Base-by-base conservation (phyloP, 176 grass and related monocot genomes). In the Musa schizocarpa region DNA sequence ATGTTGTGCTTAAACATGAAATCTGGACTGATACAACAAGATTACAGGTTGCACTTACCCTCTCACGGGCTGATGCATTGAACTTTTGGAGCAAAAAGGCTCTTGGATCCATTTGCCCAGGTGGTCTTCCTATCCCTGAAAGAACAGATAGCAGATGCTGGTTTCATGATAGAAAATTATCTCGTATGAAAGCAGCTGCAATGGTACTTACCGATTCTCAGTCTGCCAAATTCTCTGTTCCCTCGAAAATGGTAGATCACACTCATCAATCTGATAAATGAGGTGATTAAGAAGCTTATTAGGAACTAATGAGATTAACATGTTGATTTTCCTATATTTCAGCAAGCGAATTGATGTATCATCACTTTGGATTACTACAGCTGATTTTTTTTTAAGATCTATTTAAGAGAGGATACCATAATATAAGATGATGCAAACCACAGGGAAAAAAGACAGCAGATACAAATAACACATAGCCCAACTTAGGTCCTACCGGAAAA, bases 41-140 rank as follows among this genome's bases (percentile, higher is more conserved):
- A 50, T 71, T 75, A 34, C 53, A 13, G 14, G 24, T 68, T 50
- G 58, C 63, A 64, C 73, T 80, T 89, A 98, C 88, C 86, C 78
- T 78, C 88, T 87, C 88, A 65, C 86, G 84, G 19, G 83, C 82
- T 72, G 65, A 84, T 74, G 76, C 87, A 66, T 87, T 93, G 68
- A 98, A 98, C 64, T 86, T 92, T 73, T 98, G 88, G 76, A 98
- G 88, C 73, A 85, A 80, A 87, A 98, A 98, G 65, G 94, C 88
- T 69, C 87, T 98, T 9, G 88, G 94, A 76, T 98, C 94, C 94
- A 98, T 98, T 81, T 91, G 86, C 52, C 90, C 88, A 74, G 90
- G 82, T 52, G 88, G 90, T 50, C 86, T 78, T 75, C 94, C 88
- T 63, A 93, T 91, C 79, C 88, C 90, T 98, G 56, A 79, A 53